These are phyloP conservation scores for Simmondsia chinensis DNA, from an alignment of 148 eudicot species.

Conservation along the genomic window DNA sequence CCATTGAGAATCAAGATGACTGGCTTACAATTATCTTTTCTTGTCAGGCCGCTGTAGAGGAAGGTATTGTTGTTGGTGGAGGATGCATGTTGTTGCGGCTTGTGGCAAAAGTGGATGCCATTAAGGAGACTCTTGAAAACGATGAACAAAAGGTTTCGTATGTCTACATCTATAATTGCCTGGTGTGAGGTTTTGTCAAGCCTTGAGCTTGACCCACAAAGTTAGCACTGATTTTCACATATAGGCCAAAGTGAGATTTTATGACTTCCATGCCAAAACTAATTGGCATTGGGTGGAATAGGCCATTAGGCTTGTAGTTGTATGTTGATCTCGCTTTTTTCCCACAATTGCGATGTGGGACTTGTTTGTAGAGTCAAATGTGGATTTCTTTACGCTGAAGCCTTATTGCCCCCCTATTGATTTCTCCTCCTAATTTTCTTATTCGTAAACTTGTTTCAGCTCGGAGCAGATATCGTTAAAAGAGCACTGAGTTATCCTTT, in stretches of 20 bases:
- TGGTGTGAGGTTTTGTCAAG: no score
- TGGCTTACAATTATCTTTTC: constrained; percentile 1
- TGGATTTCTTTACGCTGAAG: no score
- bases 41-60: constrained; percentile 69
- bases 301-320: no score
- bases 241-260: no score
- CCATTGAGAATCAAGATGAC: background rate
- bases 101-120: constrained; percentile 45
- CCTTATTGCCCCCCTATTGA: no score
- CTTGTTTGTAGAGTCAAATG: no score
- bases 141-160: constrained; percentile 45
- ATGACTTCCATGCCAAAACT: background rate
- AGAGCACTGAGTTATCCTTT: constrained; percentile 48
- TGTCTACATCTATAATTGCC: no score
- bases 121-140: constrained; percentile 43
- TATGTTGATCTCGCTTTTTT: no score
- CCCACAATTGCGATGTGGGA: no score
- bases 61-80: constrained; percentile 77
- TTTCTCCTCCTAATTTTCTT: no score
- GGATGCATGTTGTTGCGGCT: constrained; percentile 63
- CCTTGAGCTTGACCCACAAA: no score
- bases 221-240: no score
- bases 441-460: constrained; percentile 16
- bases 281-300: background rate
- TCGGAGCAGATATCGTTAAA: constrained; percentile 53